Conservation (phyloP, 2,329 filamentous ascomycete species). For the Plenodomus biglobosus region DNA sequence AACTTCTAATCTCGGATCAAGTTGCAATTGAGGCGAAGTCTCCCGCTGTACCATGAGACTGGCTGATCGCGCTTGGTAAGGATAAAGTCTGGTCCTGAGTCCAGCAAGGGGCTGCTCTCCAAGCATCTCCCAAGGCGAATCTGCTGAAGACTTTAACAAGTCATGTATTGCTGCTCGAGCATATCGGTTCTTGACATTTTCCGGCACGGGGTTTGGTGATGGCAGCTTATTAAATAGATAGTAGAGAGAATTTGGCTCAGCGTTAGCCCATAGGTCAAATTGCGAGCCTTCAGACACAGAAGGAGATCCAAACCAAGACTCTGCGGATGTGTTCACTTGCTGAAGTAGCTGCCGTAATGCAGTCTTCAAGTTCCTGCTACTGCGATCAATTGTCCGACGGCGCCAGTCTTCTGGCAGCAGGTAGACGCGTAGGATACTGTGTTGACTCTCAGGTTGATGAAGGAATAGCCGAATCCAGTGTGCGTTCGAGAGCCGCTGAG, state of each 20-base stretch:
- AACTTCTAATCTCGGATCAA: constrained; percentile 72
- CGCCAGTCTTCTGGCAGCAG: constrained; percentile 67
- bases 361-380: constrained; percentile 49
- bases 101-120: constrained; percentile 51
- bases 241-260: constrained; percentile 60
- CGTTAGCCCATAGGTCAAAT: constrained; percentile 47
- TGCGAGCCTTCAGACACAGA: constrained; percentile 14
- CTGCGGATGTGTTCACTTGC: constrained; percentile 57
- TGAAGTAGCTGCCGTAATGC: constrained; percentile 54
- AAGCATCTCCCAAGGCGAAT: constrained; percentile 34
- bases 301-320: constrained; percentile 58
- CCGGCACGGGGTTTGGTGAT: constrained; percentile 63
- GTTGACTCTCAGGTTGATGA: neutral
- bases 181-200: constrained; percentile 54
- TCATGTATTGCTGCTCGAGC: constrained; percentile 57
- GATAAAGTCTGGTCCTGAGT: constrained; percentile 67
- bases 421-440: constrained; percentile 56
- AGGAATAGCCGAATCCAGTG: constrained; percentile 40
- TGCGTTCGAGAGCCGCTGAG: constrained; percentile 34
- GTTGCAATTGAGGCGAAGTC: constrained; percentile 59
- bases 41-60: constrained; percentile 85
- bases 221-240: constrained; percentile 73
- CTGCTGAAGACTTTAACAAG: constrained; percentile 50
- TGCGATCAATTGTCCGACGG: constrained; percentile 56
- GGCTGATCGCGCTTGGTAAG: constrained; percentile 78